Evolutionary conservation across 2,329 filamentous ascomycete species (phyloP).

Genomic region (Talaromyces marneffei): DNA sequence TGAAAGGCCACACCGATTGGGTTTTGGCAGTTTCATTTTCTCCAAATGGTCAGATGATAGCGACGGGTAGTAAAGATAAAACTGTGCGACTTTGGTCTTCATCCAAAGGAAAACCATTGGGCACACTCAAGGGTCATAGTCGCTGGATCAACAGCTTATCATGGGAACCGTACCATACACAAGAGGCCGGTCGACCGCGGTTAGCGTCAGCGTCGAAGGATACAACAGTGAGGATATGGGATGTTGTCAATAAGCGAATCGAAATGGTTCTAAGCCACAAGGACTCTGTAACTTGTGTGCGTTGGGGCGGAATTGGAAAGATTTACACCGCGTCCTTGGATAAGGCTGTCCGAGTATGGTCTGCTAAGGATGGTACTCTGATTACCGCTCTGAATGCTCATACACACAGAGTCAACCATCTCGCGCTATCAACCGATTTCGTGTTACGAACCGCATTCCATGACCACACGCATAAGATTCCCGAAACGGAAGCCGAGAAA

Average conservation of each 20-base stretch:
- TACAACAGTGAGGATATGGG: conserved; percentile 79
- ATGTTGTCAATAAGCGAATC: conserved; percentile 68
- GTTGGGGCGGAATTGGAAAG: conserved; percentile 84
- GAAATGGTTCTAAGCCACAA: conserved; percentile 85
- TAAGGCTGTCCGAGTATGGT: conserved; percentile 89
- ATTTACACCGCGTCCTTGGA: conserved; percentile 86
- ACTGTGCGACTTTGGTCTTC: conserved; percentile 87
- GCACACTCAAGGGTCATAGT: conserved; percentile 73
- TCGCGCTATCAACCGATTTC: conserved; percentile 89
- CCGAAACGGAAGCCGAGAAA: conserved; percentile 64
- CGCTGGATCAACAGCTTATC: conserved; percentile 84
- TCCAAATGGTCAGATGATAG: conserved; percentile 72
- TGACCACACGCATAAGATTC: conserved; percentile 71
- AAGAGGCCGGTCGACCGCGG: conserved; percentile 65
- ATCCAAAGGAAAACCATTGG: conserved; percentile 67
- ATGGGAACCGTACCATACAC: conserved; percentile 91
- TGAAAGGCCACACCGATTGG: conserved; percentile 86
- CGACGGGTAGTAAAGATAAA: conserved; percentile 90
- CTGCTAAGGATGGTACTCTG: conserved; percentile 69
- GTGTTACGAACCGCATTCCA: conserved; percentile 79
- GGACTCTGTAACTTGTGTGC: conserved; percentile 79
- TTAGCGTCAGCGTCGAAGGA: conserved; percentile 88
- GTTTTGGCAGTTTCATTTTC: conserved; percentile 83
- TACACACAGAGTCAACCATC: conserved; percentile 91
- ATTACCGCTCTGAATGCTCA: conserved; percentile 75